These are phyloP conservation scores for Silene coronaria DNA, from an alignment of 179 eudicot species.

Conservation along the genomic window DNA sequence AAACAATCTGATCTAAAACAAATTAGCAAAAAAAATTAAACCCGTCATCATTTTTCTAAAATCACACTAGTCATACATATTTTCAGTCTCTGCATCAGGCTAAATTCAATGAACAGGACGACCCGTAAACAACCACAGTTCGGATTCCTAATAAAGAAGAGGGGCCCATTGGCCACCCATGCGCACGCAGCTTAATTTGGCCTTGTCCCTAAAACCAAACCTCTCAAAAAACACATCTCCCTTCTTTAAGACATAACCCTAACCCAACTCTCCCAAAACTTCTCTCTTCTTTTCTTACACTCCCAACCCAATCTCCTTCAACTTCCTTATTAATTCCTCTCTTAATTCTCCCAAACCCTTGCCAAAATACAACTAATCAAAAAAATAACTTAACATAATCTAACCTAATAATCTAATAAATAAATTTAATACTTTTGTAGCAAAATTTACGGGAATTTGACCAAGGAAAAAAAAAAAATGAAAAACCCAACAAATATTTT, in stretches of 20 bases:
- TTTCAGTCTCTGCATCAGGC: too few species aligned
- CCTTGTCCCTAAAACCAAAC: constrained; percentile 22
- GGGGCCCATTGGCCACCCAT: constrained; percentile 51
- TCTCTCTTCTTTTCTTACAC: constrained; percentile 13
- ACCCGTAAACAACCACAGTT: too few species aligned
- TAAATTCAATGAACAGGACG: too few species aligned
- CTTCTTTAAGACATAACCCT: constrained; percentile 52
- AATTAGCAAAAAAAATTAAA: too few species aligned
- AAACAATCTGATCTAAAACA: too few species aligned
- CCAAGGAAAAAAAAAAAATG: not conserved
- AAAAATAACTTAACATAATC: not conserved
- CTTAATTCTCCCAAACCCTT: constrained; percentile 22
- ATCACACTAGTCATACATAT: too few species aligned
- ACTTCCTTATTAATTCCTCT: constrained; percentile 11
- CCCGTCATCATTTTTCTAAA: too few species aligned
- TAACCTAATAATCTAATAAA: constrained; percentile 10
- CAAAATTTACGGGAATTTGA: constrained; percentile 17
- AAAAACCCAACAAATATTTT: not conserved
- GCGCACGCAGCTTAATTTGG: constrained; percentile 48
- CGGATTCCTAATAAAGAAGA: not conserved
- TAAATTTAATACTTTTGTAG: not conserved
- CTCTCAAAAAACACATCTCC: constrained; percentile 5
- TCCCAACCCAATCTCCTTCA: constrained; percentile 11
- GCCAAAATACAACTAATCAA: constrained; percentile 12
- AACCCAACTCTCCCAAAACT: constrained; percentile 35